Base-by-base conservation (phyloP, 208 protist species). In the Trypanosoma brucei region DNA sequence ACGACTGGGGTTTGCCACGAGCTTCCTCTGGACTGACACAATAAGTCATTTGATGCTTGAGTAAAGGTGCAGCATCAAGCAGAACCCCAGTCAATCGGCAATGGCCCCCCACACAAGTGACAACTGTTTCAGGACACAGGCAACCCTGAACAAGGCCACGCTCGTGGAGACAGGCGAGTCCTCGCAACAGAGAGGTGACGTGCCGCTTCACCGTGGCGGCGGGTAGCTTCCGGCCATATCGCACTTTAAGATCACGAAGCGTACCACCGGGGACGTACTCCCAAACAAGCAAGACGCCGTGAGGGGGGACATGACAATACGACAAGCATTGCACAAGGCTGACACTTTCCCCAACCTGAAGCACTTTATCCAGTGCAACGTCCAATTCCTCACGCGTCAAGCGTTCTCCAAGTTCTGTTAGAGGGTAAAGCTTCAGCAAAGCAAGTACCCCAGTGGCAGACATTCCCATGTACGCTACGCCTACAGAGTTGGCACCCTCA, bases 21-120 rank as follows among this genome's bases (percentile, higher is more conserved):
- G 68, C 68, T 36, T 62, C 68, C 71, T 82, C 76, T 11, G 65
- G 67, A 60, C 71, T 78, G 42, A 63, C 38, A 55, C 71, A 75
- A 31, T 56, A 56, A 64, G 54, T 40, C 36, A 57, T 56, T 39
- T 50, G 58, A 34, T 57, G 59, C 66, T 63, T 49, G 6, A 80
- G 56, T 42, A 72, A 8, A 4, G 54, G 37, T 33, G 61, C 56
- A 52, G 75, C 56, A 51, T 34, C 11, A 9, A 46, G 33, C 56
- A 52, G 6, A 39, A 70, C 72, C n/a, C 68, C 56, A 60, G 44
- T 62, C 22, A 75, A 61, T 48, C 66, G 65, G 61, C 66, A 68
- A 40, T 51, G 60, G 30, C 67, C 61, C 39, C 65, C 62, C 46
- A 65, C 55, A n/a, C 55, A 53, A 44, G 70, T 62, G 51, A 70